phyloP scores from a whole-genome alignment of 345 rosid species.

The Noccaea caerulescens region DNA sequence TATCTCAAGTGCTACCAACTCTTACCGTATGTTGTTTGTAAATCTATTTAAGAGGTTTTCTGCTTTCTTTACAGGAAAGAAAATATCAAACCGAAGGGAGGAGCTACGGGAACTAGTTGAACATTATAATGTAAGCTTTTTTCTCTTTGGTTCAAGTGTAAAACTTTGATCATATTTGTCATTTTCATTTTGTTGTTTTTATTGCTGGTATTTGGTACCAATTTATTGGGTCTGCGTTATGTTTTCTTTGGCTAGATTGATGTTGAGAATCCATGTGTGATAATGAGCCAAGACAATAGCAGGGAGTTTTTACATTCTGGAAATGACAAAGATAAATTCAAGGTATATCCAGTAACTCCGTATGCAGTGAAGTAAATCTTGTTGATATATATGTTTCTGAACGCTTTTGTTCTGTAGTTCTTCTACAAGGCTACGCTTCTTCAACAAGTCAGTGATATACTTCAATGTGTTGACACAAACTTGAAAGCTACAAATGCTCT shows the following conservation, averaged over 20 bases:
- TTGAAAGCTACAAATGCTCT: slow-evolving; percentile 58
- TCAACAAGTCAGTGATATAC: slow-evolving; percentile 82
- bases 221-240: not conserved
- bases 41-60: not conserved
- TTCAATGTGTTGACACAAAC: slow-evolving; percentile 53
- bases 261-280: slow-evolving; percentile 95
- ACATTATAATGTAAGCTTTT: slow-evolving; percentile 79
- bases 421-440: slow-evolving; percentile 93
- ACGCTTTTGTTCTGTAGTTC: slow-evolving; percentile 55
- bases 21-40: not conserved
- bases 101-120: slow-evolving; percentile 80
- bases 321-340: slow-evolving; percentile 85
- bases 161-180: not conserved
- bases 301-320: slow-evolving; percentile 95
- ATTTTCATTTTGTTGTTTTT: not conserved
- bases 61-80: slow-evolving; percentile 58
- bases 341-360: slow-evolving; percentile 47
- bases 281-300: slow-evolving; percentile 98
- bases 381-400: slow-evolving; percentile 39
- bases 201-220: not conserved
- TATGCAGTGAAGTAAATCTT: slow-evolving; percentile 3
- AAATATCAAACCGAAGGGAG: slow-evolving; percentile 64
- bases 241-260: slow-evolving; percentile 59
- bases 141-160: slow-evolving; percentile 6
- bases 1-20: slow-evolving; percentile 1